phyloP scores from a whole-genome alignment of 78 protist species.

The Acrasis kona region DNA sequence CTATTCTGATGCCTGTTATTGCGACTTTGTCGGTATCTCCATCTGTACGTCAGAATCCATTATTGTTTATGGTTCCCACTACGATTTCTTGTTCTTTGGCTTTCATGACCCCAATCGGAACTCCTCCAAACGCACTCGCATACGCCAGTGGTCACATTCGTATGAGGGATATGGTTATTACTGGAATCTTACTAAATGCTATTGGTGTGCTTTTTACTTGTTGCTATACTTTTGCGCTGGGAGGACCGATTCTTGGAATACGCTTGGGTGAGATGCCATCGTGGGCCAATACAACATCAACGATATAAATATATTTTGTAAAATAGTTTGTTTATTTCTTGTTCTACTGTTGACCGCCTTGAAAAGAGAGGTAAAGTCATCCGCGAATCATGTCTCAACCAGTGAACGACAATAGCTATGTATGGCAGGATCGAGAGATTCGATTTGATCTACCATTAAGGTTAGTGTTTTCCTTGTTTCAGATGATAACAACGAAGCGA shows the following conservation, averaged over 20 bases:
- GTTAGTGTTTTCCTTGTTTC: background rate
- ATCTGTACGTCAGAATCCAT: background rate
- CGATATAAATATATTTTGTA: too few relatives aligned
- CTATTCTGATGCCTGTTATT: conserved; percentile 21
- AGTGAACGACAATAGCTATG: background rate
- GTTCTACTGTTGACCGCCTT: too few relatives aligned
- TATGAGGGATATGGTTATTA: conserved; percentile 6
- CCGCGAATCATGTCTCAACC: too few relatives aligned
- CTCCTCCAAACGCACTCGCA: conserved; percentile 44
- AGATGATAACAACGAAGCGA: background rate
- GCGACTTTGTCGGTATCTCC: background rate
- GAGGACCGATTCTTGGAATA: too few relatives aligned
- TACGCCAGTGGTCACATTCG: conserved; percentile 4
- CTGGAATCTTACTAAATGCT: background rate
- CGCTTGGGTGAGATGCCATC: too few relatives aligned
- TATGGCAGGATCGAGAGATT: conserved; percentile 62
- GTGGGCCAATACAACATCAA: too few relatives aligned
- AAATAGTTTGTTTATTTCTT: too few relatives aligned
- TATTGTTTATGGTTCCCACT: background rate
- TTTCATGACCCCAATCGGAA: conserved; percentile 23
- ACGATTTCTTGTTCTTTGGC: conserved; percentile 22
- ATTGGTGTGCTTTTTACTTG: background rate
- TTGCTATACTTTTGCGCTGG: too few relatives aligned
- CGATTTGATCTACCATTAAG: conserved; percentile 36
- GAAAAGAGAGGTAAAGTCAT: too few relatives aligned